These are phyloP conservation scores for Phoma sp. DNA, from an alignment of 2,329 filamentous ascomycete species.

Conservation along the genomic window DNA sequence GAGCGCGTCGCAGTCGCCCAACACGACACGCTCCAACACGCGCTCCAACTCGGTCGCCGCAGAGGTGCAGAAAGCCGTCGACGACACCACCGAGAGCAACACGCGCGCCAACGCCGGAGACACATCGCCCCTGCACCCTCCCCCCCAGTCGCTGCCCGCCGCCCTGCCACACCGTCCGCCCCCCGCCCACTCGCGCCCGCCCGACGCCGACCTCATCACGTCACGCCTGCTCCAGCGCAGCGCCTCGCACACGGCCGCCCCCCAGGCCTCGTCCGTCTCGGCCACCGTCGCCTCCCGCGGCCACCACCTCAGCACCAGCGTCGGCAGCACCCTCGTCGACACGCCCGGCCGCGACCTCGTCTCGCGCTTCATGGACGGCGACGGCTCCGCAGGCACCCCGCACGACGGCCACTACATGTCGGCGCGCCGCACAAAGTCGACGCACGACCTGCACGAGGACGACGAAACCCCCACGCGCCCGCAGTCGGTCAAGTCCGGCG, in stretches of 20 bases:
- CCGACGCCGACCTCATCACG: constrained; percentile 70
- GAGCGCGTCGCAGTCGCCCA: constrained; percentile 51
- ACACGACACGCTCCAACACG: constrained; percentile 50
- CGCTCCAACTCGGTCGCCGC: constrained; percentile 50
- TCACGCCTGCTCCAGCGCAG: constrained; percentile 70
- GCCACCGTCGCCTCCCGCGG: constrained; percentile 58
- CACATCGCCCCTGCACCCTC: constrained; percentile 16
- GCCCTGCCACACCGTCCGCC: constrained; percentile 39
- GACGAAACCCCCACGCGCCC: constrained; percentile 34
- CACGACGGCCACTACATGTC: constrained; percentile 48
- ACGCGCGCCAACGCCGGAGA: constrained; percentile 20
- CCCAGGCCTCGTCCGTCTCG: constrained; percentile 68
- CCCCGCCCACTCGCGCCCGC: constrained; percentile 44
- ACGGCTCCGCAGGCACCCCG: constrained; percentile 51
- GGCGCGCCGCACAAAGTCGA: constrained; percentile 46
- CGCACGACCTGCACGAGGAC: constrained; percentile 43
- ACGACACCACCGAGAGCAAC: constrained; percentile 32
- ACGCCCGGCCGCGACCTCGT: constrained; percentile 52
- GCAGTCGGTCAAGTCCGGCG: constrained; percentile 42
- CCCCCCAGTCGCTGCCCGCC: constrained; percentile 12
- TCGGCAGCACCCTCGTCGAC: constrained; percentile 49
- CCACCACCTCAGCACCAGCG: constrained; percentile 46
- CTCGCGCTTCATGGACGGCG: constrained; percentile 54
- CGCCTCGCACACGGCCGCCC: constrained; percentile 66
- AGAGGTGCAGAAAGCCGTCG: constrained; percentile 37